Evolutionary conservation across 805 yeast species (phyloP).

Genomic region (Saturnispora diversa): DNA sequence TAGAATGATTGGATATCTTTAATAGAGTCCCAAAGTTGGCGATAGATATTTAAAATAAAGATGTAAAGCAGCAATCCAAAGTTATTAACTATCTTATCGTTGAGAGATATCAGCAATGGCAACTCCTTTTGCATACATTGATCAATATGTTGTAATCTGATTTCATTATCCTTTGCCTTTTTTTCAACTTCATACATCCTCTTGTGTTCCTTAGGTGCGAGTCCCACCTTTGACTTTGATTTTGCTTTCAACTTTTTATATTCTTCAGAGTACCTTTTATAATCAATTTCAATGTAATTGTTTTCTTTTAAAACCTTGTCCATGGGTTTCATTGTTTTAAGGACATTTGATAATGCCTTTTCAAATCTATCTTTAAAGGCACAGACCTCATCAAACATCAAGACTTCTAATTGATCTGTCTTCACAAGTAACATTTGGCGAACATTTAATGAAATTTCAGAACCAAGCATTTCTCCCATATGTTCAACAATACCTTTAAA

Average conservation of each 20-base stretch:
- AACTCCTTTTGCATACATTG: slow-evolving; percentile 37
- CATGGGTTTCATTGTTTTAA: slow-evolving; percentile 16
- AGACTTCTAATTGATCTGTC: background rate
- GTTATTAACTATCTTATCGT: slow-evolving; percentile 28
- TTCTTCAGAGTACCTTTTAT: slow-evolving; percentile 17
- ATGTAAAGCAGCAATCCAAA: slow-evolving; percentile 21
- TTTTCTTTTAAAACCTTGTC: slow-evolving; percentile 23
- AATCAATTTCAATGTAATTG: slow-evolving; percentile 20
- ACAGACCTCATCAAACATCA: background rate
- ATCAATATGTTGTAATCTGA: slow-evolving; percentile 34
- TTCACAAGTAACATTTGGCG: background rate
- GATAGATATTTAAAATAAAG: slow-evolving; percentile 16
- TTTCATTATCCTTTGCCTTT: slow-evolving; percentile 26
- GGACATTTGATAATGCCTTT: background rate
- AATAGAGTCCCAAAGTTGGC: slow-evolving; percentile 14
- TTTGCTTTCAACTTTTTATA: slow-evolving; percentile 13
- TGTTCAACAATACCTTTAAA: slow-evolving; percentile 2
- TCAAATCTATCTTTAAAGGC: slow-evolving; percentile 3
- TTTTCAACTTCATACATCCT: slow-evolving; percentile 27
- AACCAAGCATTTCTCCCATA: background rate
- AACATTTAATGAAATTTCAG: background rate
- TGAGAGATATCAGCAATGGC: slow-evolving; percentile 35
- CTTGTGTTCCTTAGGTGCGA: slow-evolving; percentile 34
- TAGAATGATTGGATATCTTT: background rate
- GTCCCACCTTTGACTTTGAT: slow-evolving; percentile 19